Conservation (phyloP, 2,329 filamentous ascomycete species). For the Calonectria pauciramosa region DNA sequence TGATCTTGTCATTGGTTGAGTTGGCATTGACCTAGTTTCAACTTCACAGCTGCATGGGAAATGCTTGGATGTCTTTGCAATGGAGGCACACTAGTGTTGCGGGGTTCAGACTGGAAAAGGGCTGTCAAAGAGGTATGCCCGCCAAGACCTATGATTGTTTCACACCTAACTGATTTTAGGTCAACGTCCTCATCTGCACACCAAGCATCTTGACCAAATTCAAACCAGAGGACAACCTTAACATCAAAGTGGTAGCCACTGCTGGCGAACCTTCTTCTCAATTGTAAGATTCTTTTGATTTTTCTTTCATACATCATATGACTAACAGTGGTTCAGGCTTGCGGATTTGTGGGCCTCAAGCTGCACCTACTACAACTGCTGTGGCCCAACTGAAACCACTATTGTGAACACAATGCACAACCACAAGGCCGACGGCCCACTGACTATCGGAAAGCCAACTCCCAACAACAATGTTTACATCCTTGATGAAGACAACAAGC, state of each 20-base stretch:
- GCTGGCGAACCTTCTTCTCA: constrained; percentile 67
- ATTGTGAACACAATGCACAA: constrained; percentile 67
- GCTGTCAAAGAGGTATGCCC: constrained; percentile 58
- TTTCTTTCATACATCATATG: accelerated
- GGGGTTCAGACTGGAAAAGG: constrained; percentile 64
- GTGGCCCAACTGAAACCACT: constrained; percentile 71
- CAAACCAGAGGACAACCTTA: constrained; percentile 59
- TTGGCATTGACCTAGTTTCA: not conserved
- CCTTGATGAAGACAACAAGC: constrained; percentile 60
- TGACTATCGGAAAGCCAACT: constrained; percentile 68
- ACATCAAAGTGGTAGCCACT: constrained; percentile 65
- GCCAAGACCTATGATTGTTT: not conserved
- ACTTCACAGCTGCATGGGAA: constrained; percentile 67
- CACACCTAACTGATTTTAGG: constrained; percentile 44
- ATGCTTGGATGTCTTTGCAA: constrained; percentile 69
- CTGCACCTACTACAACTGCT: constrained; percentile 67
- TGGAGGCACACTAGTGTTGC: constrained; percentile 66
- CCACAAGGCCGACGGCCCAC: constrained; percentile 55
- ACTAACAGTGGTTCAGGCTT: constrained; percentile 46
- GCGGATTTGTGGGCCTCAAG: constrained; percentile 68
- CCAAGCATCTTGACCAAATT: constrained; percentile 68
- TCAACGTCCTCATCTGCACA: constrained; percentile 69
- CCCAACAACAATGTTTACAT: constrained; percentile 71
- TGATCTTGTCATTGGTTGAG: not conserved
- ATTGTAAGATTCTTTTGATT: constrained; percentile 47